These are phyloP conservation scores for Aspergillus udagawae DNA, from an alignment of 2,329 filamentous ascomycete genomes.

Conservation along the genomic window DNA sequence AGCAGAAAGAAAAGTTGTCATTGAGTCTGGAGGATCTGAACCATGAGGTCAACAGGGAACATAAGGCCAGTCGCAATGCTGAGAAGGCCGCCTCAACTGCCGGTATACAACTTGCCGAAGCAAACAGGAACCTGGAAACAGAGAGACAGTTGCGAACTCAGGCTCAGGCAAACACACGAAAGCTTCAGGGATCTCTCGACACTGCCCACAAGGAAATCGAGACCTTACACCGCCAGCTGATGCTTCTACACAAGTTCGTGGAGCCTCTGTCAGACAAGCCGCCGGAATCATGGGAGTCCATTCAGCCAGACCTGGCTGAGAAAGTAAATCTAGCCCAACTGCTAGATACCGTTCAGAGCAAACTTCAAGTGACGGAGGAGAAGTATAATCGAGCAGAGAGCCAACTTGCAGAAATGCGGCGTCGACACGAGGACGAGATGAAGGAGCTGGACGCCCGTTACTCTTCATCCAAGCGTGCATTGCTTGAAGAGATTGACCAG, in stretches of 20 bases:
- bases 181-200: conserved; percentile 75
- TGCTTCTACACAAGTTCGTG: conserved; percentile 79
- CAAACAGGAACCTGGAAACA: conserved; percentile 83
- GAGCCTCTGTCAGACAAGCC: conserved; percentile 68
- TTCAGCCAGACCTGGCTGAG: conserved; percentile 63
- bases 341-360: conserved; percentile 83
- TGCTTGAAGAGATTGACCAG: conserved; percentile 81
- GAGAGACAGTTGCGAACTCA: conserved; percentile 82
- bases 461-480: conserved; percentile 64
- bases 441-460: conserved; percentile 60
- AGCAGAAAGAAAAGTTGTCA: conserved; percentile 89
- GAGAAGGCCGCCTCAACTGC: conserved; percentile 81
- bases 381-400: conserved; percentile 76
- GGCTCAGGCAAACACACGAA: conserved; percentile 78
- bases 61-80: conserved; percentile 82
- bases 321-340: conserved; percentile 76
- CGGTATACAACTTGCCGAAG: conserved; percentile 79
- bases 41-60: conserved; percentile 84
- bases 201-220: conserved; percentile 74
- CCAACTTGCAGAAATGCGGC: conserved; percentile 74
- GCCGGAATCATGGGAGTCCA: conserved; percentile 64
- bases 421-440: conserved; percentile 67
- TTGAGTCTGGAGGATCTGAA: conserved; percentile 87
- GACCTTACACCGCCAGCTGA: conserved; percentile 73
- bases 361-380: conserved; percentile 76